Evolutionary conservation across 2,329 filamentous ascomycete species (phyloP).

Genomic region (Elsinoe perseae): DNA sequence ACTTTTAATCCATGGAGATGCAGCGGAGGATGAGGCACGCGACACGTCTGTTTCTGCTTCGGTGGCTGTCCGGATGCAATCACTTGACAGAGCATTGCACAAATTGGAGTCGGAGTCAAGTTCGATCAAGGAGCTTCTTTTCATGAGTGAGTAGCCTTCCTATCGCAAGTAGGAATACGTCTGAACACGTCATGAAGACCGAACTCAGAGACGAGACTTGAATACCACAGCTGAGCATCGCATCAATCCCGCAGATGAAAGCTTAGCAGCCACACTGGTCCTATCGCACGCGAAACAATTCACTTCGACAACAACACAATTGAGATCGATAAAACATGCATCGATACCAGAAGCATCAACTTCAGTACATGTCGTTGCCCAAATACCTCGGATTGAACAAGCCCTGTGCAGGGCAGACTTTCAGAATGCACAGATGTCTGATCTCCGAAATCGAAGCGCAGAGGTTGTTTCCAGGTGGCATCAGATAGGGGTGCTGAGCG

Average conservation of each 20-base stretch:
- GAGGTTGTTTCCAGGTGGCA: constrained; percentile 55
- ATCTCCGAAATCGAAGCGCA: constrained; percentile 57
- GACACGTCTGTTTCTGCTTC: constrained; percentile 15
- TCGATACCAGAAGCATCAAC: constrained; percentile 36
- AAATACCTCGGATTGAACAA: constrained; percentile 56
- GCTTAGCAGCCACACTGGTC: constrained; percentile 29
- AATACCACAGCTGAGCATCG: constrained; percentile 19
- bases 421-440: constrained; percentile 55
- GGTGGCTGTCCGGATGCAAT: constrained; percentile 23
- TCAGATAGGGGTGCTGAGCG: constrained; percentile 60
- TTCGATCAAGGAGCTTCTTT: constrained; percentile 34
- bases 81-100: constrained; percentile 27
- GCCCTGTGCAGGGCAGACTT: constrained; percentile 53
- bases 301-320: constrained; percentile 35
- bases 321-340: constrained; percentile 39
- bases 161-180: constrained; percentile 24
- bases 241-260: not conserved
- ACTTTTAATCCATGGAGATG: constrained; percentile 35
- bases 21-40: constrained; percentile 8
- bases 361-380: constrained; percentile 48
- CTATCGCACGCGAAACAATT: constrained; percentile 39
- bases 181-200: not conserved
- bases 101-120: constrained; percentile 35
- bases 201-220: constrained; percentile 6
- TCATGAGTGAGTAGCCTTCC: constrained; percentile 31